These are phyloP conservation scores for Prunus mume DNA, from an alignment of 306 rosid genomes.

Conservation along the genomic window DNA sequence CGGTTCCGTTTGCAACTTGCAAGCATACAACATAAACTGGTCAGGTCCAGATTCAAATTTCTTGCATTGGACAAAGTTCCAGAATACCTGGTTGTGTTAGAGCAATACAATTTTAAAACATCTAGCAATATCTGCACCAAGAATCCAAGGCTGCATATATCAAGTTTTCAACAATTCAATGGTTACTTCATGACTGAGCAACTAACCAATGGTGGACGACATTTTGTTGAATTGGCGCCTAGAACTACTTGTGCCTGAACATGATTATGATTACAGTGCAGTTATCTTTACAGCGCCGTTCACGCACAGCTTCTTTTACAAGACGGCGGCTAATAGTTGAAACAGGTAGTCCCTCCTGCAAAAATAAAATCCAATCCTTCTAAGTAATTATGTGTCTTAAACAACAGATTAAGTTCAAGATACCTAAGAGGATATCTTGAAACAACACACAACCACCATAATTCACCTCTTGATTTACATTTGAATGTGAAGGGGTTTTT, in stretches of 20 bases:
- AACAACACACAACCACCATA: no score
- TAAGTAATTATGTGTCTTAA: background rate
- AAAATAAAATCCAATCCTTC: constrained; percentile 1
- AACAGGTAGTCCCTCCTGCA: constrained; percentile 69
- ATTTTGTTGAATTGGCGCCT: background rate
- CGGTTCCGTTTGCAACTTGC: no score
- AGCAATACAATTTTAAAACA: background rate
- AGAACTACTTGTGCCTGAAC: constrained; percentile 46
- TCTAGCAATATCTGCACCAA: background rate
- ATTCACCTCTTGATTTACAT: no score
- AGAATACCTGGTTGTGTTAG: background rate
- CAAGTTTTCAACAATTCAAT: background rate
- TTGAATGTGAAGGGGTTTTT: no score
- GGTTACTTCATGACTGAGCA: background rate
- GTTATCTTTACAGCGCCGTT: constrained; percentile 85
- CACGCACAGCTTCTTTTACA: constrained; percentile 73
- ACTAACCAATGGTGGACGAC: background rate
- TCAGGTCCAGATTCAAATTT: background rate
- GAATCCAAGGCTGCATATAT: background rate
- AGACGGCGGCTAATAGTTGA: constrained; percentile 65
- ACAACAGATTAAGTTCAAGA: background rate
- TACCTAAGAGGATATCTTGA: background rate
- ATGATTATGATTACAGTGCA: constrained; percentile 72
- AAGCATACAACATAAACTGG: no score
- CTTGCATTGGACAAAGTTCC: background rate